Evolutionary conservation across 2,329 filamentous ascomycete species (phyloP), one percentile per base, ranked within the genome.

Genomic region (Hypoxylon sp.): DNA sequence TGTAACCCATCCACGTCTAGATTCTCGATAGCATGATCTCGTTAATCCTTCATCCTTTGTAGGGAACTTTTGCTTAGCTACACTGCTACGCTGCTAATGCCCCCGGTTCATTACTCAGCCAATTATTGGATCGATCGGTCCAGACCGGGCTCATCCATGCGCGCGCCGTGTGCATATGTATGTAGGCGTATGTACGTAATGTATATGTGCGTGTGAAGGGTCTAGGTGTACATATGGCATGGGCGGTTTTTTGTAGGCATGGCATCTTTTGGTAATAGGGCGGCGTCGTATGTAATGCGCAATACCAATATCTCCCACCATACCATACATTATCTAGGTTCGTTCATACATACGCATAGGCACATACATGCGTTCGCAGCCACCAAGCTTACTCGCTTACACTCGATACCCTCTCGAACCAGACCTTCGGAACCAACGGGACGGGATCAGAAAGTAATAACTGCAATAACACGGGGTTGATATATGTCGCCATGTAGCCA

Each of bases 381-480:
- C 16, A 41, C 37, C 37, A n/a, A 41, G 37, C 37, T 19, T 12
- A 9, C 37, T 16, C 4, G 37, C 37, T 9, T 41, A 41, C 37
- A 27, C 25, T 3, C 25, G 6, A 3, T 3, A 27, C 30, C 12
- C 43, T 23, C 37, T 5, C 53, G 53, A 62, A 43, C 65, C 65
- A 68, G 51, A 52, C 43, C 54, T 56, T 60, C 52, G 62, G 65
- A 62, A 41, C 65, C 58, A 32, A 16, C 61, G 52, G 64, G 60
- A 61, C 55, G 64, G 64, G 56, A 52, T 14, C 45, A 56, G 41
- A 45, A n/a, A 57, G 23, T 34, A 39, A 45, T 29, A 29, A 41
- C 41, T 43, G 47, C 30, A 60, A 61, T 47, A 54, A 47, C 21
- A 54, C 50, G 57, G 39, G 41, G 27, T 29, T 29, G 34, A 27